Evolutionary conservation across 192 early-diverging fungal genomes (phyloP), one percentile per base, ranked within the genome.

Genomic region (Pilobolus umbonatus): DNA sequence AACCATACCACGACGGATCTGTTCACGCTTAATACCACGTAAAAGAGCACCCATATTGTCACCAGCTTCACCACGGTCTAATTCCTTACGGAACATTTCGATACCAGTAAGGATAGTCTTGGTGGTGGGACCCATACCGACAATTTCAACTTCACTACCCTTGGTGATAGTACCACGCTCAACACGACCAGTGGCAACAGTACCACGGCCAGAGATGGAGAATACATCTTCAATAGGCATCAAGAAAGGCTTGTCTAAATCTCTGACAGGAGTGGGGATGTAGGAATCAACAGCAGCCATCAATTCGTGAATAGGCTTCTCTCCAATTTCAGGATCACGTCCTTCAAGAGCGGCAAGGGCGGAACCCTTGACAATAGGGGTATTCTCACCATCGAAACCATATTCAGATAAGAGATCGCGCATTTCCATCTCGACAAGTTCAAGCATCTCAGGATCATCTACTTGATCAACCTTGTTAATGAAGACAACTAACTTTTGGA

Each of bases 51-150:
- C 95, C 84, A 96, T 95, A 82, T 99, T 96, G 75, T 99, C 95
- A 74, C 96, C 95, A 57, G 96, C 93, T 73, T 95, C 88, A 67
- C 92, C 96, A 67, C 84, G 85, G 68, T 96, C 94, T 52, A 99
- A 87, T 84, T 95, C 90, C 81, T 99, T 98, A 84, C 95, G 95
- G 92, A 96, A 96, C 94, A 97, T 97, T 74, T 99, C 96, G 59
- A 99, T 86, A 60, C 95, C 93, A n/a, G 93, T 99, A 55, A 98
- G 77, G 15, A 83, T 95, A 56, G 95, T 96, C 85, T 95, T 95
- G 63, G 85, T 74, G 49, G 86, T 88, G 21, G 82, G 75, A 17
- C 94, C 94, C 68, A 86, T 93, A 54, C 96, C 96, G 59, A 99
- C 88, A 73, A 99, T 85, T 80, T 99, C 96, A 53, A 99, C 85